Conservation (phyloP, 192 early-diverging fungal genomes). For the Haplosporangium gracile region DNA sequence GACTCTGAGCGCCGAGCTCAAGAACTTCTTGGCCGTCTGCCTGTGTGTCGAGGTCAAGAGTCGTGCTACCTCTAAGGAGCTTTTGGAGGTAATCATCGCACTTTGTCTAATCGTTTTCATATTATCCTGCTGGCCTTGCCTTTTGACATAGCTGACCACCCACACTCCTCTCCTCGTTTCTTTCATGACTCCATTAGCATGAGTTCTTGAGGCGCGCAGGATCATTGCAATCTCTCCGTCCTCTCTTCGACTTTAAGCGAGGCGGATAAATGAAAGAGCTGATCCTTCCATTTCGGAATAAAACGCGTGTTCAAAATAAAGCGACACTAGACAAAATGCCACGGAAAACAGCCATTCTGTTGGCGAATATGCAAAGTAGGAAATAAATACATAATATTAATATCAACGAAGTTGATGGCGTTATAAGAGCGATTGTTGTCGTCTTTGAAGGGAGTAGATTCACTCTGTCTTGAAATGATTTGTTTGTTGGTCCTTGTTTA, state of each 20-base stretch:
- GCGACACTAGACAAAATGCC: conserved; percentile 8
- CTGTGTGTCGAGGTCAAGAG: conserved; percentile 90
- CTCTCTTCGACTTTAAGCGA: conserved; percentile 49
- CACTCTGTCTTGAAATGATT: not conserved
- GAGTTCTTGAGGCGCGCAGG: conserved; percentile 70
- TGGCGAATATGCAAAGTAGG: not conserved
- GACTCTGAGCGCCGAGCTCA: conserved; percentile 80
- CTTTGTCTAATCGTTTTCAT: not conserved
- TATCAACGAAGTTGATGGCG: not conserved
- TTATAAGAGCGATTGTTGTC: not conserved
- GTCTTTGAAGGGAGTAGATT: not conserved
- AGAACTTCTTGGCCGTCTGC: conserved; percentile 89
- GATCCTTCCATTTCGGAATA: not conserved
- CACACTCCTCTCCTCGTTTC: not conserved
- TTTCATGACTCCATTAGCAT: conserved; percentile 64
- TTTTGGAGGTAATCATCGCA: conserved; percentile 70
- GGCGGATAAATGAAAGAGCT: conserved; percentile 18
- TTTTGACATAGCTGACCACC: not conserved
- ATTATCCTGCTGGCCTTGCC: not conserved
- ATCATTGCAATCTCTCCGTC: conserved; percentile 27
- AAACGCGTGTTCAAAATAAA: not conserved
- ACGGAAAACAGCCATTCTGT: conserved; percentile 1
- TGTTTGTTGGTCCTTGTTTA: not conserved
- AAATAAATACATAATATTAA: conserved; percentile 2
- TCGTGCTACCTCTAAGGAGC: conserved; percentile 81